Evolutionary conservation across 371 early-diverging fungal genomes (phyloP).

Genomic region (Chytridiales sp.): DNA sequence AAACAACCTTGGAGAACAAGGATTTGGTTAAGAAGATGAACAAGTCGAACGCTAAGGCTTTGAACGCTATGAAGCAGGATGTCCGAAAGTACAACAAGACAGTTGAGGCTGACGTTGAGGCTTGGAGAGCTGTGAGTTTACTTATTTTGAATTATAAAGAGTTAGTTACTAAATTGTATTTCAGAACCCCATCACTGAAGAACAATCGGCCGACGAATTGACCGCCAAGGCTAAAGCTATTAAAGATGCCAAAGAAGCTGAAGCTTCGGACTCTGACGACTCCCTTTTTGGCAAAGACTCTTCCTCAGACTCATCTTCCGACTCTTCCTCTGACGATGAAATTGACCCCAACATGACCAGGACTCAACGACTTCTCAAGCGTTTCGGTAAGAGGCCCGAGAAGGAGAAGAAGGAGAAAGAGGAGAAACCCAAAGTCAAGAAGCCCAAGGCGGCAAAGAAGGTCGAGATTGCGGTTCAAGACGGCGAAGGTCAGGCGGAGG

Average conservation of each 20-base stretch:
- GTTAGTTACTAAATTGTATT: background rate
- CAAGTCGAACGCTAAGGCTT: conserved; percentile 73
- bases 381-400: conserved; percentile 20
- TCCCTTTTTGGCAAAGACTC: conserved; percentile 16
- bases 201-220: conserved; percentile 44
- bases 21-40: conserved; percentile 79
- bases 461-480: conserved; percentile 18
- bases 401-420: conserved; percentile 24
- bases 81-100: conserved; percentile 83
- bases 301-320: conserved; percentile 7
- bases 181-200: conserved; percentile 42
- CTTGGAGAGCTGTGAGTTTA: conserved; percentile 62
- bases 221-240: conserved; percentile 11
- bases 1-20: conserved; percentile 61
- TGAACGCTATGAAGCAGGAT: conserved; percentile 90
- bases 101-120: conserved; percentile 69
- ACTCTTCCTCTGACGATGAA: conserved; percentile 28
- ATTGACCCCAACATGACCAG: conserved; percentile 6
- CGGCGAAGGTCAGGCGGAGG: conserved; percentile 27
- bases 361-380: conserved; percentile 16
- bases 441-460: conserved; percentile 9
- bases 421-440: conserved; percentile 12
- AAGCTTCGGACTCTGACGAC: conserved; percentile 17
- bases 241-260: conserved; percentile 12
- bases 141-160: background rate